Evolutionary conservation across 306 rosid species (phyloP).

Genomic region (Quercus suber): DNA sequence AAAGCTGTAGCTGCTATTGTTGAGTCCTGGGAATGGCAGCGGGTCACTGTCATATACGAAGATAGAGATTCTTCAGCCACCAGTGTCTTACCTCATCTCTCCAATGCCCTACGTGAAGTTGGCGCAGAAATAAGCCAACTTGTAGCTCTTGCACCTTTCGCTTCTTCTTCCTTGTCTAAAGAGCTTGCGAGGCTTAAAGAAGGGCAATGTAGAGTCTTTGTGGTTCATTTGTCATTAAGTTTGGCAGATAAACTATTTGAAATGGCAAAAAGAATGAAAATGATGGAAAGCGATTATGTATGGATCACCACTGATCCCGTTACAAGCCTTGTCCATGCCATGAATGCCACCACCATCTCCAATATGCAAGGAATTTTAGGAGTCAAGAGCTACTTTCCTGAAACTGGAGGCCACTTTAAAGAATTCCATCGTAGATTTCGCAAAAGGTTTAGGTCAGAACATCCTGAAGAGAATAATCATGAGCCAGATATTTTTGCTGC

Average conservation of each 20-base stretch:
- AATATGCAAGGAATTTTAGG: constrained; percentile 52
- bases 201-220: constrained; percentile 33
- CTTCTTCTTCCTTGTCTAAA: constrained; percentile 27
- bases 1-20: constrained; percentile 43
- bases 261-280: constrained; percentile 34
- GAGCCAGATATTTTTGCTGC: constrained; percentile 46
- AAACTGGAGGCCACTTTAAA: neutral
- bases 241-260: constrained; percentile 35
- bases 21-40: constrained; percentile 36
- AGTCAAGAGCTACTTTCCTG: constrained; percentile 32
- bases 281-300: constrained; percentile 47
- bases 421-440: constrained; percentile 27
- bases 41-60: constrained; percentile 38
- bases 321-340: constrained; percentile 45
- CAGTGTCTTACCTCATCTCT: constrained; percentile 27
- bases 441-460: constrained; percentile 20
- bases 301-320: constrained; percentile 54
- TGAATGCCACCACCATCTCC: constrained; percentile 36
- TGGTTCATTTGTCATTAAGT: constrained; percentile 32
- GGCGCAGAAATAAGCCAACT: constrained; percentile 24
- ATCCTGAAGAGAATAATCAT: constrained; percentile 31
- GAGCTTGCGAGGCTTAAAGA: constrained; percentile 36
- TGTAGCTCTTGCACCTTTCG: constrained; percentile 29
- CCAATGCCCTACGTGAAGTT: constrained; percentile 18
- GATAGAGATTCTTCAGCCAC: constrained; percentile 34